phyloP scores from a whole-genome alignment of 306 rosid genomes.

The Ammopiptanthus mongolicus region DNA sequence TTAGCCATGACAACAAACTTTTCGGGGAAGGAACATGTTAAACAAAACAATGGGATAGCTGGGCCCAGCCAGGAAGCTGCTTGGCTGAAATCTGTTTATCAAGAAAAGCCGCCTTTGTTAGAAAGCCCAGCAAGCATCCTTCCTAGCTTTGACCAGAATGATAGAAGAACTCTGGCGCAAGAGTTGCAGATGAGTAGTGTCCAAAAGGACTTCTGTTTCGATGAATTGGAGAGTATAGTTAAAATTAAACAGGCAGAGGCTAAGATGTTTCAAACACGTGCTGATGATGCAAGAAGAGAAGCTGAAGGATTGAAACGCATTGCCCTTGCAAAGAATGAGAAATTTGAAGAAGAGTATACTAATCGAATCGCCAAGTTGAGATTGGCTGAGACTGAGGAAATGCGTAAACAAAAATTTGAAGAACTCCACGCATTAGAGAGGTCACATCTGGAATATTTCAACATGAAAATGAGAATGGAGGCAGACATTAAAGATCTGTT shows the following conservation, averaged over 20 bases:
- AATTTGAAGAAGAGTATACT: slow-evolving; percentile 71
- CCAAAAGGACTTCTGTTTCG: slow-evolving; percentile 70
- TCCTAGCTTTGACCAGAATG: slow-evolving; percentile 65
- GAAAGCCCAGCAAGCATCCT: slow-evolving; percentile 60
- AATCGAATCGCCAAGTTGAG: slow-evolving; percentile 68
- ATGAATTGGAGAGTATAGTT: slow-evolving; percentile 81
- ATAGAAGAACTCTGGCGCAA: slow-evolving; percentile 47
- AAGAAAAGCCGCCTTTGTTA: slow-evolving; percentile 58
- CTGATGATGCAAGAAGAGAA: slow-evolving; percentile 92
- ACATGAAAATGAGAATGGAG: slow-evolving; percentile 90
- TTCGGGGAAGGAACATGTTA: slow-evolving; percentile 54
- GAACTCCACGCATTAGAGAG: slow-evolving; percentile 79
- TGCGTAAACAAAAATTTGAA: slow-evolving; percentile 70
- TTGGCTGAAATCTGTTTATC: slow-evolving; percentile 66
- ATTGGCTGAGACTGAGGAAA: slow-evolving; percentile 61
- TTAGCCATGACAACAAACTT: slow-evolving; percentile 32
- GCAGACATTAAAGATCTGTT: slow-evolving; percentile 82
- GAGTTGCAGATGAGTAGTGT: slow-evolving; percentile 58
- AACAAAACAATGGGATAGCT: slow-evolving; percentile 51
- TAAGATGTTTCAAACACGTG: slow-evolving; percentile 84
- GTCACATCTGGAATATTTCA: slow-evolving; percentile 70
- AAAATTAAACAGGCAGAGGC: slow-evolving; percentile 86
- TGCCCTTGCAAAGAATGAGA: slow-evolving; percentile 80
- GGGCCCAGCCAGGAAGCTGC: slow-evolving; percentile 80
- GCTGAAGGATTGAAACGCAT: slow-evolving; percentile 89